Base-by-base conservation (phyloP, 805 yeast genomes). In the Deakozyma indianensis region DNA sequence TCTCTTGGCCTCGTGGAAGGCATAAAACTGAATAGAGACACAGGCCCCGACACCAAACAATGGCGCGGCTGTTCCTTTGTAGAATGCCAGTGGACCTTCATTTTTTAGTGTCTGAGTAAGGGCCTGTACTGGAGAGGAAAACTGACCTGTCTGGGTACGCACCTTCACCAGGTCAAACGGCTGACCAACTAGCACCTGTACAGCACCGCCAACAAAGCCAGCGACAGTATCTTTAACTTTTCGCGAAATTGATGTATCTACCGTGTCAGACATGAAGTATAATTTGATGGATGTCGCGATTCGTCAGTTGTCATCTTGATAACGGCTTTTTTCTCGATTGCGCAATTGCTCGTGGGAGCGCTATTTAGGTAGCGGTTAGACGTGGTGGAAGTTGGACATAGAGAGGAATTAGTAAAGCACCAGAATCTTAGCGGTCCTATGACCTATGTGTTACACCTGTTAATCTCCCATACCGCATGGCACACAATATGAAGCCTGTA, bases 101-200 rank as follows among this genome's bases (percentile, higher is more conserved):
- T 72, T 74, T 29, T 67, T 67, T 41, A 79, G 53, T 0, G 83
- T 77, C 28, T 67, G 69, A 43, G 67, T 68, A 29, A 78, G 56
- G 15, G 79, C 77, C 42, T 66, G 64, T 4, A 70, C 53, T 14
- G 81, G 74, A 2, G 78, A 63, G 23, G 66, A 58, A 54, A 66
- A 77, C 41, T 81, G 75, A 1, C 94, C 87, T 0, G 84, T 78
- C 53, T 79, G 84, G 53, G 77, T 68, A 48, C 83, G 67, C 22
- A 79, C 85, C 56, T 79, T 79, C 53, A 88, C 75, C 53, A 90
- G 73, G 58, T 79, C 86, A 59, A 78, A 78, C 15, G 83, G 84
- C 57, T 78, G 84, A 27, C 77, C 77, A n/a, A 72, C 66, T 15
- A 73, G 56, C 2, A 73, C 77, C 54, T 73, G 77, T 2, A 70